Percentiles rank a stretch among this genome's conserved stretches.
Conservation (phyloP, 2,329 filamentous ascomycete species). For the Magnaporthiopsis incrustans region DNA sequence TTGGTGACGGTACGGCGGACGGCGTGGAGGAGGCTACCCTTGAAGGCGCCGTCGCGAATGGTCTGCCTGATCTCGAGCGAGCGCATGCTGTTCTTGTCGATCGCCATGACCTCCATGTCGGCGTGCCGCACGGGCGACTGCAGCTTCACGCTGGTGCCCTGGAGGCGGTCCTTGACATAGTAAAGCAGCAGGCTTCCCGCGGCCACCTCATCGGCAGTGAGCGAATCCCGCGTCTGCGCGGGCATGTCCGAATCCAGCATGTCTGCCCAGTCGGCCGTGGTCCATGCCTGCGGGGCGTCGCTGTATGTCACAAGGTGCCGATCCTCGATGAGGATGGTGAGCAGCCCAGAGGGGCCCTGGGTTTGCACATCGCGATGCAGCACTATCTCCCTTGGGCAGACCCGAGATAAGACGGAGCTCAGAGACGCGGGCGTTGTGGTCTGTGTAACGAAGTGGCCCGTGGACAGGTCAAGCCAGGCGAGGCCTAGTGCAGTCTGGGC, state of each 20-base stretch:
- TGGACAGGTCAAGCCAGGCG: conserved; percentile 92
- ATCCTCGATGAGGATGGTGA: conserved; percentile 65
- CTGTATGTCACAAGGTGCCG: conserved; percentile 65
- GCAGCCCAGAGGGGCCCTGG: conserved; percentile 38
- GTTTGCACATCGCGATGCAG: conserved; percentile 55
- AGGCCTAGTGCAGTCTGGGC: conserved; percentile 50
- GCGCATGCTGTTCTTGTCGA: conserved; percentile 86
- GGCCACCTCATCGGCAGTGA: conserved; percentile 60
- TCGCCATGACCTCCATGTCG: conserved; percentile 70
- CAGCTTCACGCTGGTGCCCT: conserved; percentile 70
- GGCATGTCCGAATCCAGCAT: conserved; percentile 71
- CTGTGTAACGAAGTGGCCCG: conserved; percentile 89
- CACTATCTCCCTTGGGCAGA: conserved; percentile 78
- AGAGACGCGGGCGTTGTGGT: conserved; percentile 61
- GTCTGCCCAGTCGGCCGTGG: conserved; percentile 58
- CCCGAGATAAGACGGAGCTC: conserved; percentile 72
- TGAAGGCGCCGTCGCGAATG: conserved; percentile 67
- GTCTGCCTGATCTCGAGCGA: conserved; percentile 86
- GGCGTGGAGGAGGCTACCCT: conserved; percentile 84
- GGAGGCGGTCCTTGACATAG: conserved; percentile 74
- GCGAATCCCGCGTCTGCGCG: conserved; percentile 40
- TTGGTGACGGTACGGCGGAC: conserved; percentile 85
- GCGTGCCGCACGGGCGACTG: conserved; percentile 73
- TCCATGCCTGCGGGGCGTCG: conserved; percentile 1
- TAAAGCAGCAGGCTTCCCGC: conserved; percentile 77